Percentiles rank a stretch among this genome's conserved stretches.
Conservation (phyloP, 805 yeast genomes). For the Hanseniaspora valbyensis region DNA sequence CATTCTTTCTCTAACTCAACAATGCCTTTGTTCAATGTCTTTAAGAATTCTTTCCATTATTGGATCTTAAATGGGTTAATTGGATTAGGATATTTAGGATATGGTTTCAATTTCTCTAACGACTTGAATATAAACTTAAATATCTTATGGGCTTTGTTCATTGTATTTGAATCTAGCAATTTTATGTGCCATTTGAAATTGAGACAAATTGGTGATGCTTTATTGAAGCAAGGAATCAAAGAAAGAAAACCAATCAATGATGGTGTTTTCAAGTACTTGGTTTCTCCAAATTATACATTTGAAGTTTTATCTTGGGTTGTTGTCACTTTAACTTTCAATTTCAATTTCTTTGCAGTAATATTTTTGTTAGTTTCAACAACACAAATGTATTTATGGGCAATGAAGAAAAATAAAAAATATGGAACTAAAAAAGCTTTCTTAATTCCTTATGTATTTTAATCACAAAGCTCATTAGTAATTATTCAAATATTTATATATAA, state of each 20-base stretch:
- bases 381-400: slow-evolving; percentile 91
- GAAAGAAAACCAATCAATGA: slow-evolving; percentile 47
- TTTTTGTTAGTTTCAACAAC: slow-evolving; percentile 59
- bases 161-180: slow-evolving; percentile 60
- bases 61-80: slow-evolving; percentile 78
- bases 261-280: slow-evolving; percentile 66
- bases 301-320: slow-evolving; percentile 69
- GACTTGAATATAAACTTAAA: slow-evolving; percentile 19
- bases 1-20: slow-evolving; percentile 82
- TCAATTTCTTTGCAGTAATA: slow-evolving; percentile 64
- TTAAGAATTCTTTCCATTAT: slow-evolving; percentile 84
- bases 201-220: slow-evolving; percentile 36
- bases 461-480: neutral
- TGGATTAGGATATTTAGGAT: slow-evolving; percentile 38
- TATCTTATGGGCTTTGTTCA: slow-evolving; percentile 37
- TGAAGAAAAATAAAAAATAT: slow-evolving; percentile 70
- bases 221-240: slow-evolving; percentile 28
- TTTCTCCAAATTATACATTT: slow-evolving; percentile 92
- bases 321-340: slow-evolving; percentile 52
- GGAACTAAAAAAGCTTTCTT: slow-evolving; percentile 68
- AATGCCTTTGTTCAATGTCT: slow-evolving; percentile 80
- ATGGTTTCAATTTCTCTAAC: slow-evolving; percentile 33
- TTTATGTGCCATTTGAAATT: slow-evolving; percentile 59
- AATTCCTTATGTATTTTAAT: slow-evolving; percentile 60
- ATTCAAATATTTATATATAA: too few relatives aligned